These are phyloP conservation scores for Picochlorum sp. DNA, from an alignment of 139 green algal species.

Conservation along the genomic window DNA sequence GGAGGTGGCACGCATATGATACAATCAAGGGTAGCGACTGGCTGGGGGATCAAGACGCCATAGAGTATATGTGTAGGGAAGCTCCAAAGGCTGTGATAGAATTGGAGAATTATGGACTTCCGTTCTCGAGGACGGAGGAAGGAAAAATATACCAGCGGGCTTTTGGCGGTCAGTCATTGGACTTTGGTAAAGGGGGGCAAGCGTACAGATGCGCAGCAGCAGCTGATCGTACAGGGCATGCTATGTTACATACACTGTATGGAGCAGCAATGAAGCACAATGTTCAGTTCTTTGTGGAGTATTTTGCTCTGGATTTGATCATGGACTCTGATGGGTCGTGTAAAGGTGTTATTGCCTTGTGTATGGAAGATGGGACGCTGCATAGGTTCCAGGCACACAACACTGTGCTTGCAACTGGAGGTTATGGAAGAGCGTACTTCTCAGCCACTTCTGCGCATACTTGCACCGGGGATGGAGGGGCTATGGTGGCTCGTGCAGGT, in stretches of 20 bases:
- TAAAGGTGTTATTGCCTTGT: conserved; percentile 82
- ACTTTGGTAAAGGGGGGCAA: conserved; percentile 88
- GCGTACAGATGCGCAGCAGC: conserved; percentile 83
- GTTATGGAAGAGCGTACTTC: conserved; percentile 96
- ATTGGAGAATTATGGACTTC: conserved; percentile 97
- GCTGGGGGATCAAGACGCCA: conserved; percentile 87
- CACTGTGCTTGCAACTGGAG: conserved; percentile 94
- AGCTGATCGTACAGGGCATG: conserved; percentile 94
- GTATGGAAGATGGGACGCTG: conserved; percentile 95
- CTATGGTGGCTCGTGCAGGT: conserved; percentile 88
- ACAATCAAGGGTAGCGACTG: conserved; percentile 99
- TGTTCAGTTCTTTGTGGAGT: conserved; percentile 98
- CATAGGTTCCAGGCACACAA: conserved; percentile 87
- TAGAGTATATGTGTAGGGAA: conserved; percentile 82
- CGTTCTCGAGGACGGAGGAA: conserved; percentile 95
- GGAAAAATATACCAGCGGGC: conserved; percentile 99
- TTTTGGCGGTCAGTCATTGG: conserved; percentile 89
- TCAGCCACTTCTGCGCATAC: conserved; percentile 94
- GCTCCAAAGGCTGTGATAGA: conserved; percentile 92
- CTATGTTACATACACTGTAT: conserved; percentile 99
- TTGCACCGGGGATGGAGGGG: conserved; percentile 93
- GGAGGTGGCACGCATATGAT: conserved; percentile 99
- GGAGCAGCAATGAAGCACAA: conserved; percentile 92
- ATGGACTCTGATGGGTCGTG: conserved; percentile 84
- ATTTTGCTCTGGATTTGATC: conserved; percentile 97